Percentiles rank a stretch among this genome's conserved stretches.
phyloP scores from a whole-genome alignment of 140 eudicot species.

The Senecio squalidus region DNA sequence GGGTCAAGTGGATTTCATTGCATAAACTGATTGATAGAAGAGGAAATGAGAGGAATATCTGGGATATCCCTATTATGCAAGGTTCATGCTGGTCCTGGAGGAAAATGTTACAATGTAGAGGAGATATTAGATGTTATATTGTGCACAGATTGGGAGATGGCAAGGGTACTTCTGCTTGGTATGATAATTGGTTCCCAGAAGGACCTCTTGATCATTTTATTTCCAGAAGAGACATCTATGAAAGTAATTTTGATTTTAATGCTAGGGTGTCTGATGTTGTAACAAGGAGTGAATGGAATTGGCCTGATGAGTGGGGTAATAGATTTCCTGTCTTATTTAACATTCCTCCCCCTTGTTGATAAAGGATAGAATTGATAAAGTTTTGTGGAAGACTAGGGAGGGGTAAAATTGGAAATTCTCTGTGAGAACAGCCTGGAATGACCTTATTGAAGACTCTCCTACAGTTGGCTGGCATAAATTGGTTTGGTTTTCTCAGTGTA shows the following conservation, averaged over 20 bases:
- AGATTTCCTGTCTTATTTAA: neutral
- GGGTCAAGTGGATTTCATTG: no score
- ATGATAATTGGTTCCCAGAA: neutral
- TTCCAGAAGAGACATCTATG: neutral
- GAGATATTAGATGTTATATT: neutral
- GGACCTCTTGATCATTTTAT: neutral
- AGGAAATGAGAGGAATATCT: no score
- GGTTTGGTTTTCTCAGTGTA: neutral
- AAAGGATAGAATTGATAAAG: neutral
- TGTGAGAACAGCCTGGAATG: neutral
- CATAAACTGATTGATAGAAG: no score
- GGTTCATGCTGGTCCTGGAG: no score
- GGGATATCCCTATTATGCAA: no score
- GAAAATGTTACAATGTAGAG: neutral
- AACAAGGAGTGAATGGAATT: neutral
- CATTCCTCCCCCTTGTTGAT: neutral
- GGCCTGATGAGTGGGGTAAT: neutral
- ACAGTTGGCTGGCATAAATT: neutral
- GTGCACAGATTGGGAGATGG: neutral
- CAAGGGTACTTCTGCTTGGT: neutral
- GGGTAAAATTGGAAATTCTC: neutral
- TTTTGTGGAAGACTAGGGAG: neutral
- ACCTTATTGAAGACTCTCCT: neutral
- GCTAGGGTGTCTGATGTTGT: neutral
- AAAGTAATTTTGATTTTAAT: neutral